phyloP scores from a whole-genome alignment of 148 eudicot species.

The Mesembryanthemum crystallinum region DNA sequence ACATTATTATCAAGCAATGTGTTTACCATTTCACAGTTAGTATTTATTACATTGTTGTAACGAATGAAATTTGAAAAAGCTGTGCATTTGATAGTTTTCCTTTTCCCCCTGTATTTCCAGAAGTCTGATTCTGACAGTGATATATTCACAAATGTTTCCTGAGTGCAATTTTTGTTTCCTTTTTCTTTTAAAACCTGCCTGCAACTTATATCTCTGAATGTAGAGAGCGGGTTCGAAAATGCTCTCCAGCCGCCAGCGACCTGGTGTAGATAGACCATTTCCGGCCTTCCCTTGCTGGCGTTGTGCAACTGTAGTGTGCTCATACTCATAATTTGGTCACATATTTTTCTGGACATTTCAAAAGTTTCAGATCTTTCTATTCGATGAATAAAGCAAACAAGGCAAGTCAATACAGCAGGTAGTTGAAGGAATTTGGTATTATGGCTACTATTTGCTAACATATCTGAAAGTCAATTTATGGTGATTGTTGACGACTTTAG shows the following conservation, averaged over 20 bases:
- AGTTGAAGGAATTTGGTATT: background rate
- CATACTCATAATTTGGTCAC: too few relatives aligned
- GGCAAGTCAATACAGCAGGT: slow-evolving; percentile 10
- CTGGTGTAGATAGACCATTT: background rate
- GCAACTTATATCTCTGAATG: background rate
- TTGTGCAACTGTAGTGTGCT: too few relatives aligned
- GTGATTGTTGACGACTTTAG: too few relatives aligned
- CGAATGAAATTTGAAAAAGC: background rate
- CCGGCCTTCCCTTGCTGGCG: background rate
- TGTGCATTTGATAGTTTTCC: background rate
- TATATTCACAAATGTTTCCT: too few relatives aligned
- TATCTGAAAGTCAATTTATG: background rate
- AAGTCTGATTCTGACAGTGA: too few relatives aligned
- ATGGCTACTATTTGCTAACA: background rate
- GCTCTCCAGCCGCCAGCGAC: too few relatives aligned
- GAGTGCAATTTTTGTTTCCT: too few relatives aligned
- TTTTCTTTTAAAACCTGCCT: too few relatives aligned
- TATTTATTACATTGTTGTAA: background rate
- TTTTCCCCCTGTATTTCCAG: too few relatives aligned
- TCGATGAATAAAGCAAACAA: background rate
- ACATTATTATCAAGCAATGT: slow-evolving; percentile 4
- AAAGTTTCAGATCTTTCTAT: background rate
- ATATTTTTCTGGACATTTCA: too few relatives aligned
- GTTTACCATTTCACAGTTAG: background rate
- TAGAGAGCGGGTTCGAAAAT: background rate